A percentile compares a stretch with the other conserved stretches of the same genome.
phyloP scores from a whole-genome alignment of 108 stramenopile species.

The Stephanodiscus minutulus region DNA sequence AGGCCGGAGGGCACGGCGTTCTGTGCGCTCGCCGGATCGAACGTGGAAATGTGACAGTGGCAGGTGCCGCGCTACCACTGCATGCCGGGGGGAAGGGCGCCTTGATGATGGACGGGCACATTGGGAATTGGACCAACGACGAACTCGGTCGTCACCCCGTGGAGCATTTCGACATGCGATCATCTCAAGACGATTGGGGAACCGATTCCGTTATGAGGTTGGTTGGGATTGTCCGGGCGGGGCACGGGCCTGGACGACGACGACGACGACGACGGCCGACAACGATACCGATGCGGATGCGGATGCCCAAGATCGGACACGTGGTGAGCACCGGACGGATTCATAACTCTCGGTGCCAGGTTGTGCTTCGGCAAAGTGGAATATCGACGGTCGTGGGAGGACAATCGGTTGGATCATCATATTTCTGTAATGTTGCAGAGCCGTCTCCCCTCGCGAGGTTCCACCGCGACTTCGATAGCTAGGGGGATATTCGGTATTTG shows the following conservation, averaged over 20 bases:
- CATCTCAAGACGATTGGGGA: slow-evolving; percentile 57
- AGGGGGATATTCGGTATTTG: too few relatives aligned
- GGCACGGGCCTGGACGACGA: background rate
- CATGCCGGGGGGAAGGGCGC: slow-evolving; percentile 44
- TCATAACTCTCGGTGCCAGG: slow-evolving; percentile 35
- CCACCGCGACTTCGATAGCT: slow-evolving; percentile 14
- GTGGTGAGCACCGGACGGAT: slow-evolving; percentile 47
- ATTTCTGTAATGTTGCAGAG: slow-evolving; percentile 48
- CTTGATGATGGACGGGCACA: slow-evolving; percentile 30
- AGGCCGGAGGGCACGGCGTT: slow-evolving; percentile 55
- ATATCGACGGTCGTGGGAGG: slow-evolving; percentile 38
- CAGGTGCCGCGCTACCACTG: slow-evolving; percentile 49
- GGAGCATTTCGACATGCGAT: slow-evolving; percentile 9
- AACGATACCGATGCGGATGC: background rate
- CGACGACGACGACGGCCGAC: background rate
- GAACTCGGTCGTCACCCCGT: slow-evolving; percentile 15
- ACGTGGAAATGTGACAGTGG: slow-evolving; percentile 17
- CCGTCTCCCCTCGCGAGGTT: slow-evolving; percentile 47
- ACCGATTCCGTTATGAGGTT: slow-evolving; percentile 31
- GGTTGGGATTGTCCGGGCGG: slow-evolving; percentile 18
- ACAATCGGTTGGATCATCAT: slow-evolving; percentile 53
- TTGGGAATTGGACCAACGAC: slow-evolving; percentile 44
- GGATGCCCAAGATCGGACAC: slow-evolving; percentile 18
- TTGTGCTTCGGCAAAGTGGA: slow-evolving; percentile 30
- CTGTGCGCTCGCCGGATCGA: slow-evolving; percentile 41